Percentiles rank a stretch among this genome's conserved stretches.
Conservation (phyloP, 768 basidiomycete species). For the Lactarius akahatsu region DNA sequence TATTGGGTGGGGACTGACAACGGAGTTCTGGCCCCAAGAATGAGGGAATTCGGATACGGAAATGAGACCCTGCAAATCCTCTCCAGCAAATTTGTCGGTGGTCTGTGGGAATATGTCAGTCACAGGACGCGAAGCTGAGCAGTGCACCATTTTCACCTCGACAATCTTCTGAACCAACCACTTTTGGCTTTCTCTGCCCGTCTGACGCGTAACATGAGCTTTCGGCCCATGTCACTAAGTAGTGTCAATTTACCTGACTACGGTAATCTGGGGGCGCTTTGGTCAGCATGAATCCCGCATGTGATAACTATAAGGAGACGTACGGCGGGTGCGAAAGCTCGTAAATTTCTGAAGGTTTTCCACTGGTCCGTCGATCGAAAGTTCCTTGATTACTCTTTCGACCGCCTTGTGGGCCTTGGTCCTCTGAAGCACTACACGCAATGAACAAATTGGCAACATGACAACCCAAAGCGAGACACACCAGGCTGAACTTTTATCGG, state of each 20-base stretch:
- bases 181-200: slow-evolving; percentile 70
- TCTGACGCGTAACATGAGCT: slow-evolving; percentile 41
- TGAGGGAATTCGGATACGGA: slow-evolving; percentile 72
- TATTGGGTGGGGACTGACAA: slow-evolving; percentile 45
- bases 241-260: slow-evolving; percentile 53
- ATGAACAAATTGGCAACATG: slow-evolving; percentile 32
- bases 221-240: slow-evolving; percentile 21
- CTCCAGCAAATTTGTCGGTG: slow-evolving; percentile 59
- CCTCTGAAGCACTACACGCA: slow-evolving; percentile 50
- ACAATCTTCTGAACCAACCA: slow-evolving; percentile 71
- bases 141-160: slow-evolving; percentile 45
- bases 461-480: neutral
- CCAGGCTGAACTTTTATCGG: neutral
- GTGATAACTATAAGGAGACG: slow-evolving; percentile 31
- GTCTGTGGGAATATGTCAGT: slow-evolving; percentile 44
- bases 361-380: slow-evolving; percentile 64
- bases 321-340: slow-evolving; percentile 74
- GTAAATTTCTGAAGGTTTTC: slow-evolving; percentile 65
- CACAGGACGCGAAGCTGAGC: slow-evolving; percentile 5
- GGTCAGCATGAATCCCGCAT: slow-evolving; percentile 32
- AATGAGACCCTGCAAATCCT: slow-evolving; percentile 55
- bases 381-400: slow-evolving; percentile 58
- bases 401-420: slow-evolving; percentile 63
- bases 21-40: slow-evolving; percentile 81
- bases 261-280: slow-evolving; percentile 54